Base-by-base conservation (phyloP, 192 early-diverging fungal genomes). In the Linnemannia schmuckeri region DNA sequence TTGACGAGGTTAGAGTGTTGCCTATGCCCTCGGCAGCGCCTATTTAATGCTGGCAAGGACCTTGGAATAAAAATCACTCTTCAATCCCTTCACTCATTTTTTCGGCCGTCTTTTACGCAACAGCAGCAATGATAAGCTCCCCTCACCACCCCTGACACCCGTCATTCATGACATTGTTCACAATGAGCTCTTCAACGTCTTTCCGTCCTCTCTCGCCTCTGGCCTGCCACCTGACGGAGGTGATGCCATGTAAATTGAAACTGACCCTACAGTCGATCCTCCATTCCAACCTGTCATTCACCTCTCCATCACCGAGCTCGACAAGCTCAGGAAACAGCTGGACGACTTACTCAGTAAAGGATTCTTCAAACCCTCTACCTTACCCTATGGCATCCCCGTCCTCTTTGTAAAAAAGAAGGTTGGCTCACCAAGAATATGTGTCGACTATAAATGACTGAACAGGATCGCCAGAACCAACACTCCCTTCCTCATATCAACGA, bases 391-490 rank as follows among this genome's bases (percentile, higher is more conserved):
- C 0, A 76, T 80, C 0, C 91, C 88, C 1, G 79, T 90, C 0
- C 10, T 92, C 6, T 92, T 92, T 77, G 87, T 88, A 0, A 76
- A 85, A 17, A 92, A 92, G 70, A 92, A 93, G 61, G 84, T 89
- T 71, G 92, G 91, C 0, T 57, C 83, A 0, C 4, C 92, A n/a
- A 69, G 49, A 12, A 52, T 52, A 18, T 52, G 91, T 70, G 46
- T 93, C 0, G 90, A 91, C 70, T 95, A 92, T 69, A 69, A 90
- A 47, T 89, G 78, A 1, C 68, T 94, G 17, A 94, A 94, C 74
- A 42, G 9, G 8, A 22, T 88, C 0, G 93, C 92, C 0, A 78
- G 57, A 88, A 95, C 70, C 69, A 74, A 4, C 91, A 92, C 46
- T 90, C 92, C 3, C 74, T 93, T 0, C 93, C 93, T 5, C 37